Evolutionary conservation across 768 basidiomycete genomes (phyloP).

Genomic region (Mrakia blollopis): DNA sequence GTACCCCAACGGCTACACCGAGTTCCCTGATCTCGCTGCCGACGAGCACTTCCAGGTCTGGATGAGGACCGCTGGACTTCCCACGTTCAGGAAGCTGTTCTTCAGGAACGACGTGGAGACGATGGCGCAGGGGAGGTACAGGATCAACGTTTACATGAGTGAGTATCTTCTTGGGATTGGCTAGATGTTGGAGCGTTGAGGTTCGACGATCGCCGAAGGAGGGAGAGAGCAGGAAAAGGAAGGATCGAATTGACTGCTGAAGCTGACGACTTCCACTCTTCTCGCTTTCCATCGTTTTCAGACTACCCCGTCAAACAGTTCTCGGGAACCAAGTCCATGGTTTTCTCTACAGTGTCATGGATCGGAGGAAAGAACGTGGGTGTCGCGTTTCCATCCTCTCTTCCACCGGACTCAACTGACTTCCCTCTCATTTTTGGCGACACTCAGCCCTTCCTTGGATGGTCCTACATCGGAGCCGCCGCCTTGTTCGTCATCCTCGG

Average conservation of each 20-base stretch:
- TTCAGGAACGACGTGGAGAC: constrained; percentile 77
- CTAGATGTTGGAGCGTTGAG: background rate
- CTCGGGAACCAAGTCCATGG: constrained; percentile 91
- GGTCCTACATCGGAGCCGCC: constrained; percentile 91
- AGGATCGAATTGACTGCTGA: background rate
- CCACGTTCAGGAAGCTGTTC: constrained; percentile 93
- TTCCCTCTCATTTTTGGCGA: background rate
- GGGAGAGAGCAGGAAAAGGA: background rate
- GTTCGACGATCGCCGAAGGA: background rate
- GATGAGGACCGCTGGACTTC: constrained; percentile 97
- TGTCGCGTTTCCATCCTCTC: background rate
- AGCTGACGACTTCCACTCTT: constrained; percentile 17
- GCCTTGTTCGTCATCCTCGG: constrained; percentile 82
- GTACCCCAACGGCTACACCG: constrained; percentile 70
- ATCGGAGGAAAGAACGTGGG: constrained; percentile 83
- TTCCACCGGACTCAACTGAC: background rate
- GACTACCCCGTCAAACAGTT: constrained; percentile 90
- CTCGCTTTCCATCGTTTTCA: constrained; percentile 42
- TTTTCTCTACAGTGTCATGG: constrained; percentile 97
- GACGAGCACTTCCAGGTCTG: constrained; percentile 98
- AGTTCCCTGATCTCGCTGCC: constrained; percentile 60
- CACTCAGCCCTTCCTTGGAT: constrained; percentile 77
- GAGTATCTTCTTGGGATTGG: constrained; percentile 16
- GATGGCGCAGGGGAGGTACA: constrained; percentile 69
- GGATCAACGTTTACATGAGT: constrained; percentile 67